A percentile compares a stretch with the other conserved stretches of the same genome.
Evolutionary conservation across 1,139 yeast genomes (phyloP).

Genomic region (Sugiyamaella japonica): DNA sequence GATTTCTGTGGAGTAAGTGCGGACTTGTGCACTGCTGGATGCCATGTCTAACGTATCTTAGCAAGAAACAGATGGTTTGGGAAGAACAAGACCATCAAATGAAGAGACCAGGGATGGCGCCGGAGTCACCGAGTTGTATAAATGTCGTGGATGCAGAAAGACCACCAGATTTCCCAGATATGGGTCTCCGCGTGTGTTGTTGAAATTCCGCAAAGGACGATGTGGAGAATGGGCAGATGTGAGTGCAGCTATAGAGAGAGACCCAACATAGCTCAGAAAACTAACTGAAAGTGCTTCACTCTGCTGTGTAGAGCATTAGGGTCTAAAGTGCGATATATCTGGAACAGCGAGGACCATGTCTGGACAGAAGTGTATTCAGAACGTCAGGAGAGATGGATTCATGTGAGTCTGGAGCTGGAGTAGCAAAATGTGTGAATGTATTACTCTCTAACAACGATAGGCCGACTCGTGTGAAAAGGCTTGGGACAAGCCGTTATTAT

Average conservation of each 20-base stretch:
- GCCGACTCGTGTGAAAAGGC: conserved; percentile 83
- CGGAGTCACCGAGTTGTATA: conserved; percentile 58
- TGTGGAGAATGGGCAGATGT: conserved; percentile 95
- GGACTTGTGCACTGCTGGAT: conserved; percentile 18
- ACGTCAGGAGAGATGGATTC: conserved; percentile 70
- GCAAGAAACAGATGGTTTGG: conserved; percentile 41
- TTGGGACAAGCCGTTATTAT: conserved; percentile 75
- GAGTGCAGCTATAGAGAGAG: conserved; percentile 19
- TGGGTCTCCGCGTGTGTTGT: conserved; percentile 61
- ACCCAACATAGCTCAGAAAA: background rate
- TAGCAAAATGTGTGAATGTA: background rate
- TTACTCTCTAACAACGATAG: conserved; percentile 6
- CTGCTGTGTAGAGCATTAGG: conserved; percentile 69
- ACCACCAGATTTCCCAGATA: conserved; percentile 70
- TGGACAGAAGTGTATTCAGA: conserved; percentile 89
- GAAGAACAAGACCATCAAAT: conserved; percentile 43
- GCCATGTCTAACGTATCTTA: conserved; percentile 25
- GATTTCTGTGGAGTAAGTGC: conserved; percentile 48
- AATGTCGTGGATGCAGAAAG: conserved; percentile 53
- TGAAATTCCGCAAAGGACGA: conserved; percentile 67
- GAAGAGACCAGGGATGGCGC: conserved; percentile 52
- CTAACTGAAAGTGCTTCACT: conserved; percentile 54
- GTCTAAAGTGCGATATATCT: conserved; percentile 63
- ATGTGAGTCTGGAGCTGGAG: conserved; percentile 42
- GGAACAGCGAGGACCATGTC: conserved; percentile 91